Evolutionary conservation across 2,329 filamentous ascomycete species (phyloP), one percentile per base, ranked within the genome.

Genomic region (Penicillium rolfsii): DNA sequence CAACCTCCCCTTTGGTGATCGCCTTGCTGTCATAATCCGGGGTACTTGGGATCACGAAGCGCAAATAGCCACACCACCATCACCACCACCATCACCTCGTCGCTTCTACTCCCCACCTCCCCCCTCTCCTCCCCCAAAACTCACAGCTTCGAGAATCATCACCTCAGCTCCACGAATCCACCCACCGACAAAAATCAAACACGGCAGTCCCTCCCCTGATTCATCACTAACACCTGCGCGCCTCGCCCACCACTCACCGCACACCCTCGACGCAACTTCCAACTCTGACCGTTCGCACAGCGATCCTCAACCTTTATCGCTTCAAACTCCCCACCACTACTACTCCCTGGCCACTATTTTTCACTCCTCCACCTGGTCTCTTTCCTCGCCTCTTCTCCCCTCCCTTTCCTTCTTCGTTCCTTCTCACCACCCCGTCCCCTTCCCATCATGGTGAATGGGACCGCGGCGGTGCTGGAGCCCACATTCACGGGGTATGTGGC

Each of bases 401-500:
- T 50, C 36, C 58, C 46, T 35, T 19, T 43, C 35, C 8, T 55
- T 50, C 38, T 52, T 54, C 55, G 50, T 64, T 52, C 63, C 55
- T 49, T 60, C 52, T 55, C 46, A 41, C 12, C 38, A 6, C 57
- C 28, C 38, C 28, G 22, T 41, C 30, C 41, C 43, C 24, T 50
- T 38, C 40, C 40, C 63, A 69, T 59, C 65, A 79, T 79, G 77
- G 77, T 76, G 66, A 78, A 77, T 71, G 75, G 77, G 65, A 75
- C 76, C 43, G 74, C 79, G 58, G 78, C 78, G 48, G 80, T 82
- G 65, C 78, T 91, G 68, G 79, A 82, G 65, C 87, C 89, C 33
- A 91, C 89, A 26, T 91, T 85, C 74, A 77, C 78, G n/a, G 89
- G 89, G 9, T 86, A 87, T 71, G 83, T 92, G 52, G 79, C 81